These are phyloP conservation scores for Byssochlamys sp. DNA, from an alignment of 2,329 filamentous ascomycete genomes.

Conservation along the genomic window DNA sequence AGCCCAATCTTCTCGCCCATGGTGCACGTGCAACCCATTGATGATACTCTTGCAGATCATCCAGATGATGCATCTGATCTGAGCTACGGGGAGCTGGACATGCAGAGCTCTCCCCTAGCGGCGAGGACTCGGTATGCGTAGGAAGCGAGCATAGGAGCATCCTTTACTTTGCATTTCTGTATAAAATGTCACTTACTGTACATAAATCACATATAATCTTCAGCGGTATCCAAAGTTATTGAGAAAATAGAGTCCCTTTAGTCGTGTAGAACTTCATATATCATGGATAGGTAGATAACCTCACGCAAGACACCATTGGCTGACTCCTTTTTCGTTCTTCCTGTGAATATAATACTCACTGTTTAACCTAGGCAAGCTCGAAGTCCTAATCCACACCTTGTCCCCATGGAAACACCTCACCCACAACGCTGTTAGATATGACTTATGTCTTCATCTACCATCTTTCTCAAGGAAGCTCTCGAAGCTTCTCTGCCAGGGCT, in stretches of 20 bases:
- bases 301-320: neutral
- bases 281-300: neutral
- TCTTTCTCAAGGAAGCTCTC: conserved; percentile 16
- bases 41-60: conserved; percentile 7
- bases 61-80: neutral
- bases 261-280: neutral
- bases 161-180: neutral
- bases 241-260: neutral
- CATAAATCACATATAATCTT: neutral
- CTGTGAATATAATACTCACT: neutral
- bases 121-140: neutral
- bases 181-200: neutral
- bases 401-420: neutral
- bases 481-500: conserved; percentile 28
- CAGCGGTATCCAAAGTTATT: neutral
- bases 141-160: neutral
- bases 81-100: conserved; percentile 4
- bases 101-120: conserved; percentile 5
- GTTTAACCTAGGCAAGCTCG: neutral
- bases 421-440: neutral
- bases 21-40: conserved; percentile 24
- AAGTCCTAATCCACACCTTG: neutral
- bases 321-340: neutral
- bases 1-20: conserved; percentile 52
- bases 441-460: neutral